phyloP scores from a whole-genome alignment of 805 yeast species.

The Yamadazyma sp. region DNA sequence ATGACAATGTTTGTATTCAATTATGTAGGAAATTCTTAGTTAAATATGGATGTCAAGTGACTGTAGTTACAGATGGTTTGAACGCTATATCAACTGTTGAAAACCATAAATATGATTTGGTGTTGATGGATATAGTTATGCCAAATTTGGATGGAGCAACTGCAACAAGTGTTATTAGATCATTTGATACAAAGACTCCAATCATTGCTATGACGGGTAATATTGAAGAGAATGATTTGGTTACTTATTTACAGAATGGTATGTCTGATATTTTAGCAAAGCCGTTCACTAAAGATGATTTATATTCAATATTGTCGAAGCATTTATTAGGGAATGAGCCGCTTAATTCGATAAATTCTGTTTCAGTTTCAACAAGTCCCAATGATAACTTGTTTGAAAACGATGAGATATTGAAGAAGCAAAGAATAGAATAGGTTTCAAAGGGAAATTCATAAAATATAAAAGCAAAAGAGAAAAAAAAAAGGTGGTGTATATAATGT shows the following conservation, averaged over 20 bases:
- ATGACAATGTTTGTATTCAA: conserved; percentile 78
- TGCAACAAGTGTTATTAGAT: conserved; percentile 84
- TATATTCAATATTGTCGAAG: conserved; percentile 73
- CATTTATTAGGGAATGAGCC: conserved; percentile 49
- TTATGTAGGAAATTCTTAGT: conserved; percentile 77
- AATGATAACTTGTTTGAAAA: conserved; percentile 3
- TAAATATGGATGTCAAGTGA: conserved; percentile 89
- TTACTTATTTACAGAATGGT: conserved; percentile 79
- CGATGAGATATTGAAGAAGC: conserved; percentile 18
- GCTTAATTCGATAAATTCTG: conserved; percentile 1
- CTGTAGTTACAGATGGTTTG: conserved; percentile 89
- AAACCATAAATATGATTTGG: conserved; percentile 68
- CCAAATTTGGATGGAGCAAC: conserved; percentile 87
- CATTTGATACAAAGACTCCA: conserved; percentile 81
- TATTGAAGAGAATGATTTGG: conserved; percentile 76
- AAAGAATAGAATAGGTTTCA: conserved; percentile 12
- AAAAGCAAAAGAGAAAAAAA: background rate
- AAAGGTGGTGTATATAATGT: background rate
- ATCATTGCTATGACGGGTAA: conserved; percentile 94
- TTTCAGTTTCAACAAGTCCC: conserved; percentile 1
- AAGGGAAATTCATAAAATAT: background rate
- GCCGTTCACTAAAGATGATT: conserved; percentile 87
- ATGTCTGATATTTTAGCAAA: conserved; percentile 91
- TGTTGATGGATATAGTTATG: conserved; percentile 86
- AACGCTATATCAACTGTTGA: conserved; percentile 79